Percentiles rank a stretch among this genome's conserved stretches.
These are phyloP conservation scores for Xylaria flabelliformis DNA, from an alignment of 495 filamentous ascomycete genomes.

Conservation along the genomic window DNA sequence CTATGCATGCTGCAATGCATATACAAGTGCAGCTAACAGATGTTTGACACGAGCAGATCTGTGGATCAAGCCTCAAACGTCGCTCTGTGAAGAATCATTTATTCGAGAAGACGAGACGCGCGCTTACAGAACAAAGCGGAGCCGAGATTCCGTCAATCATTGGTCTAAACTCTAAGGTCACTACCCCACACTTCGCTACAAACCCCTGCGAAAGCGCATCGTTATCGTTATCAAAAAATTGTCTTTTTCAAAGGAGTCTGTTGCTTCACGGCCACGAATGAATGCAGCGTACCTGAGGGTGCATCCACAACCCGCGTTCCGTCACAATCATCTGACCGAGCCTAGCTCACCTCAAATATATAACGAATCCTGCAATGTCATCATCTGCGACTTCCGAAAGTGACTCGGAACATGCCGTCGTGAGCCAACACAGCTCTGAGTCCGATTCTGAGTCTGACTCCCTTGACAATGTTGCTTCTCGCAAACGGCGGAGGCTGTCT, in stretches of 20 bases:
- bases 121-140: background rate
- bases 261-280: conserved; percentile 25
- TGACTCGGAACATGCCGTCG: conserved; percentile 28
- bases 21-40: background rate
- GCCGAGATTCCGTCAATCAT: background rate
- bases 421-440: conserved; percentile 24
- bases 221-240: conserved; percentile 28
- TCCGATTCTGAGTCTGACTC: conserved; percentile 47
- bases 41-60: background rate
- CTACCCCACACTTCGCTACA: background rate
- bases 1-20: background rate
- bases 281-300: conserved; percentile 23
- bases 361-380: conserved; percentile 24
- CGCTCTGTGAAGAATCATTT: background rate
- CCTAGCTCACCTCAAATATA: conserved; percentile 3
- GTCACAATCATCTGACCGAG: background rate
- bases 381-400: conserved; percentile 18
- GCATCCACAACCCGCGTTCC: conserved; percentile 8
- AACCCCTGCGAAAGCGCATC: conserved; percentile 1
- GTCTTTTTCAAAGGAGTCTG: conserved; percentile 26
- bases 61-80: background rate
- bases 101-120: conserved; percentile 14
- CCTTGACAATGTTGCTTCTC: conserved; percentile 52
- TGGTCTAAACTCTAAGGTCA: background rate
- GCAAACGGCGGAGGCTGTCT: conserved; percentile 57